phyloP scores from a whole-genome alignment of 495 filamentous ascomycete species.

The Beverwykella pulmonaria region DNA sequence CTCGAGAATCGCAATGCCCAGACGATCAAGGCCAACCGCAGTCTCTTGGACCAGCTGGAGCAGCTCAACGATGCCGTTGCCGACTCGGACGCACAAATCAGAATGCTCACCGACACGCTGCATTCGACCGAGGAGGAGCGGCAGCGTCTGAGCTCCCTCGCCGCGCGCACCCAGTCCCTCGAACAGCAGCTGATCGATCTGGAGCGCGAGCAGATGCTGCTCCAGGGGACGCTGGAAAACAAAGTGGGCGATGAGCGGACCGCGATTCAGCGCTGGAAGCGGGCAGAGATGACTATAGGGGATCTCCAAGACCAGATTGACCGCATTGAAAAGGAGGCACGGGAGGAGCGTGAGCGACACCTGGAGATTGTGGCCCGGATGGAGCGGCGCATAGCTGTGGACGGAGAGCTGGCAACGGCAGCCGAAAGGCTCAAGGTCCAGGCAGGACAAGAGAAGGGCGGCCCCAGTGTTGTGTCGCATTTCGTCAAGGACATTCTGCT shows the following conservation, averaged over 20 bases:
- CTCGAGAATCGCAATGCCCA: slow-evolving; percentile 73
- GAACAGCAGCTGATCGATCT: slow-evolving; percentile 75
- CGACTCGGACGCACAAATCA: slow-evolving; percentile 74
- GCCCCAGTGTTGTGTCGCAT: slow-evolving; percentile 75
- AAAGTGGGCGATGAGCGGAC: slow-evolving; percentile 72
- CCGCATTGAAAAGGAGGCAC: slow-evolving; percentile 80
- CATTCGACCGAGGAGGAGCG: slow-evolving; percentile 76
- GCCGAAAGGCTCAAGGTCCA: slow-evolving; percentile 72
- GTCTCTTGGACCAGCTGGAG: slow-evolving; percentile 79
- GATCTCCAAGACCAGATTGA: slow-evolving; percentile 86
- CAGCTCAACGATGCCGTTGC: slow-evolving; percentile 71
- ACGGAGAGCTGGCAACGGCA: slow-evolving; percentile 71
- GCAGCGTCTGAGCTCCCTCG: slow-evolving; percentile 69
- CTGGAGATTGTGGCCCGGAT: slow-evolving; percentile 77
- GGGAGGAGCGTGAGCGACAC: slow-evolving; percentile 80
- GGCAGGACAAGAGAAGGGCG: slow-evolving; percentile 53
- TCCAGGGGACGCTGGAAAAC: slow-evolving; percentile 66
- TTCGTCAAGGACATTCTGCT: slow-evolving; percentile 95
- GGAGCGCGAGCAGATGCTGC: slow-evolving; percentile 74
- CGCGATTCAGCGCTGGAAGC: slow-evolving; percentile 78
- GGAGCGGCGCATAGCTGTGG: slow-evolving; percentile 71
- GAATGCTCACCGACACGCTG: slow-evolving; percentile 69
- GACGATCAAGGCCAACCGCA: slow-evolving; percentile 77
- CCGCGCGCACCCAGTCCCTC: slow-evolving; percentile 70
- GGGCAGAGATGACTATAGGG: slow-evolving; percentile 72